Evolutionary conservation across 208 protist genomes (phyloP), one percentile per base, ranked within the genome.

Genomic region (Lotmaria passim): DNA sequence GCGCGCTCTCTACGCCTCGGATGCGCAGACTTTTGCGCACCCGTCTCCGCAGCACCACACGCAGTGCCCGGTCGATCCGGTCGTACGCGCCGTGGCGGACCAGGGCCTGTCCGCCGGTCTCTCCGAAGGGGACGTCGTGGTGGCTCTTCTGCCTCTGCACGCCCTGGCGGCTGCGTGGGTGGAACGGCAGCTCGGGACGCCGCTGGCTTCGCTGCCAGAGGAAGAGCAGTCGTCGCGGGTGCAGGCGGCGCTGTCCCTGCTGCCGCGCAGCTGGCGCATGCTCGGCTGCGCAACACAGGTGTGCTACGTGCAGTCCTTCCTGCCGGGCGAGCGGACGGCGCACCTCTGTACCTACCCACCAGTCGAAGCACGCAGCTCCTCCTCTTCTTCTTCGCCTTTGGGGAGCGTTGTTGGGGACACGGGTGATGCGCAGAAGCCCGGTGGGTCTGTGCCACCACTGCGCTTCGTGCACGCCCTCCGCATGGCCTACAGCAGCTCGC

Each of bases 261-360:
- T 89, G 11, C 86, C 86, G n/a, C 28, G 43, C 19, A 66, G 50
- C 30, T 94, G 89, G 86, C 62, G 55, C 0, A 39, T 55, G 34
- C 61, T 92, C 8, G 89, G 89, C 15, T 91, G 89, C 74, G 59
- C 85, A 19, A 70, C 75, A 41, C 83, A 90, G 55, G 53, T 94
- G 41, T 94, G 84, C 72, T 52, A 88, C 73, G 74, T 92, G n/a
- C 63, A 79, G 31, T 26, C 64, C 0, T 56, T 88, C 8, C 34
- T 53, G 24, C 66, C 19, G 3, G 75, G 78, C 1, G 53, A 79
- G 34, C 61, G 84, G 15, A 80, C 66, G 34, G 78, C 75, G 39
- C 41, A 39, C 8, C 73, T 94, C 26, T 63, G 47, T 65, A 75
- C 69, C 38, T 79, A 74, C 41, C 64, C 56, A 6, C 31, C 68